Evolutionary conservation across 202 grass and related monocot species (phyloP), one percentile per base, ranked within the genome.

Genomic region (Elaeis oleifera): DNA sequence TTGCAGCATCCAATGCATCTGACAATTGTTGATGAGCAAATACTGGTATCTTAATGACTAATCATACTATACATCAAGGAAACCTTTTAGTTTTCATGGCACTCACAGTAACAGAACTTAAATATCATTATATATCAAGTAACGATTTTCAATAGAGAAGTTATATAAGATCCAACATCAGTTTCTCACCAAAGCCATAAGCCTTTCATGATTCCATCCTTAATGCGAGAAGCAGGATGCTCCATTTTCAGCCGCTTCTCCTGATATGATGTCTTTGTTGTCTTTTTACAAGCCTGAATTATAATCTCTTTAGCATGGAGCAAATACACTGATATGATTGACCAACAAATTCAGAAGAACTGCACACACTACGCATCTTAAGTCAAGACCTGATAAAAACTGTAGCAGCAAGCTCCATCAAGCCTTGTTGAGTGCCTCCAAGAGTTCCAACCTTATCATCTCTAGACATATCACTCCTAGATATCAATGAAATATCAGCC

Each of bases 161-260:
- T 3, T 60, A 60, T 7, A 3, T 29, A 17, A 17, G 27, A 18
- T 28, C n/a, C 11, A 23, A 11, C 23, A 58, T 27, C 11, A 17
- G 19, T 58, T 66, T 63, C 66, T 86, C 79, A 96, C 91, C 84
- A 90, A 31, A 78, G 74, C 15, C 79, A 79, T 74, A 79, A 96
- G 74, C 81, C 84, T 85, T 83, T 90, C 53, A 20, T 53, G 63
- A 96, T 62, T 53, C 81, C 79, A 58, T 90, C 84, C 65, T 74
- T 81, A 24, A 96, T 71, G 28, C 80, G 44, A 61, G 32, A 68
- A 53, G 51, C 58, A 78, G 78, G 68, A 73, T 84, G 54, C 64
- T 85, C 86, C 16, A 73, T 85, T 64, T 90, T 96, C 79, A 90
- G 70, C 32, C 76, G 68, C 78, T 96, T 96, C 62, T 88, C 87